phyloP scores from a whole-genome alignment of 805 yeast genomes.

The Wickerhamiella parazyma region DNA sequence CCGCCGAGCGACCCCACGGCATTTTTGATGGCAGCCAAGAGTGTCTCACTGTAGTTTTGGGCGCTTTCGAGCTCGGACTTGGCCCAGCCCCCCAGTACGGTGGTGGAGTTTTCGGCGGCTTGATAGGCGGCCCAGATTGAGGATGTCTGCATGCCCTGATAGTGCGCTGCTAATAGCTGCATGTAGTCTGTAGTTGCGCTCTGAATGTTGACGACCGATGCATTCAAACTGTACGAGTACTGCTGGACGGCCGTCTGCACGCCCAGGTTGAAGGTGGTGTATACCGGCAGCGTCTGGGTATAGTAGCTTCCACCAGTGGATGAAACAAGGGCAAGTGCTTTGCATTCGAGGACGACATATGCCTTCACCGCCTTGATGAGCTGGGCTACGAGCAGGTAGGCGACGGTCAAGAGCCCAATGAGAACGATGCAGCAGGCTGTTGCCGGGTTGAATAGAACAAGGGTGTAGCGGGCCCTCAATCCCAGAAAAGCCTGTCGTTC shows the following conservation, averaged over 20 bases:
- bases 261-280: conserved; percentile 4
- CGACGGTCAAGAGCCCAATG: conserved; percentile 11
- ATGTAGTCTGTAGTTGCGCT: conserved; percentile 4
- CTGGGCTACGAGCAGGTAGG: background rate
- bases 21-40: conserved; percentile 6
- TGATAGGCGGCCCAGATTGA: conserved; percentile 4
- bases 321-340: background rate
- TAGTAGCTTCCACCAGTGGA: conserved; percentile 5
- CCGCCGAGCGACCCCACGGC: conserved; percentile 4
- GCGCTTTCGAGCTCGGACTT: conserved; percentile 6
- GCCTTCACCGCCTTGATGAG: conserved; percentile 4
- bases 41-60: conserved; percentile 1
- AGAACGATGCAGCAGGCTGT: conserved; percentile 13
- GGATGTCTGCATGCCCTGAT: conserved; percentile 2
- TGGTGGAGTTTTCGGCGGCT: conserved; percentile 10
- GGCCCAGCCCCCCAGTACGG: conserved; percentile 9
- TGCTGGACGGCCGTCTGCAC: conserved; percentile 9
- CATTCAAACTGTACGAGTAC: conserved; percentile 12
- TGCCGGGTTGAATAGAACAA: conserved; percentile 13
- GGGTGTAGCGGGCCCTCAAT: conserved; percentile 14
- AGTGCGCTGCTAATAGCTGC: conserved; percentile 6
- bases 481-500: conserved; percentile 16
- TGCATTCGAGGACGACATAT: conserved; percentile 4
- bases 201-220: conserved; percentile 10
- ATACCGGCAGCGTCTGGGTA: conserved; percentile 7